Evolutionary conservation across 345 rosid species (phyloP), one percentile per base, ranked within the genome.

Genomic region (Isatis tinctoria): DNA sequence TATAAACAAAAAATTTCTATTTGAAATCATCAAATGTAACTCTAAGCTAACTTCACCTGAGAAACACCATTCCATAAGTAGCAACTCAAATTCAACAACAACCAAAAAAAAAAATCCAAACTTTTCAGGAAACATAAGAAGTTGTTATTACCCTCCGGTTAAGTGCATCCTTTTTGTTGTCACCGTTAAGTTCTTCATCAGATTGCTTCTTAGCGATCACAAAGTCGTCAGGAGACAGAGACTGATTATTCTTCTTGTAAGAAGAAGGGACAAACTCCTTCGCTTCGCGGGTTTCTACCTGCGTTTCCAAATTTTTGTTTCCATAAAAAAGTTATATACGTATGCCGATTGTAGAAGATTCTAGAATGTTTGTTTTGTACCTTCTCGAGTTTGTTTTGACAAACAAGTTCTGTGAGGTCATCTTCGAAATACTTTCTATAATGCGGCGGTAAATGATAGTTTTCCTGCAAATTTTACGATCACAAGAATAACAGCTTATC

Each of bases 181-280:
- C 70, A 65, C 51, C 62, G 4, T 61, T 18, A 43, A 68, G 11
- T 32, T 76, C 77, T 33, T 71, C 76, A 65, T 8, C 48, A 65
- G 76, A 71, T 10, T 47, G 72, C 67, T 76, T 76, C 59, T 64
- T 56, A 24, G 72, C 14, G 33, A 35, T 14, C 39, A 36, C 40
- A 11, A 76, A 70, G 36, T 47, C 60, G 0, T 49, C 62, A 48
- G 56, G 22, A 43, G 76, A 64, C 56, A 65, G 54, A 65, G 65
- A 57, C 17, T 53, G 48, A 14, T 54, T 44, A 11, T 65, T 63
- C 71, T 66, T 72, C 59, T 66, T 78, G 70, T 76, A n/a, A n/a
- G n/a, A 77, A 60, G 85, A 87, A 59, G 91, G 91, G 53, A 87
- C 13, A 66, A 87, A 87, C 56, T 87, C 91, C 64, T 87, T 85